Base-by-base conservation (phyloP, 768 basidiomycete species). In the Mycena venus region DNA sequence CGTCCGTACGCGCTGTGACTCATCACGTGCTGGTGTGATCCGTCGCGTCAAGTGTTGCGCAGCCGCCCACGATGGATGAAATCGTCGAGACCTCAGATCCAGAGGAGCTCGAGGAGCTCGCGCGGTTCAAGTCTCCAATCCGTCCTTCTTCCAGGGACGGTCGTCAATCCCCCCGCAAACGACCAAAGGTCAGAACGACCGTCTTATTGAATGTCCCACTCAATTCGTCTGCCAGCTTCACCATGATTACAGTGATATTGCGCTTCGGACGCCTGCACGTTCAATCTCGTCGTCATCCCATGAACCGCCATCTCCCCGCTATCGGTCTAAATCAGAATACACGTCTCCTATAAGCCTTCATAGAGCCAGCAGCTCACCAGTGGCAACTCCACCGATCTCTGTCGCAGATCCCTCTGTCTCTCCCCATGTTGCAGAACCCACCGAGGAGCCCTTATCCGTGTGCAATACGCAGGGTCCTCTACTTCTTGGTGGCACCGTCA, bases 31-130 rank as follows among this genome's bases (percentile, higher is more conserved):
- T 19, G 3, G 17, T 21, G 36, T 25, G 36, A n/a, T 23, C 4
- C 58, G 21, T 38, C 56, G 27, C 23, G 27, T 31, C n/a, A 40
- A 2, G 32, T 51, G 32, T n/a, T 23, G 9, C 6, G 42, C 34
- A 9, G 9, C 29, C 65, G 64, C 12, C 19, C 11, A 38, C 21
- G 47, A 80, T 84, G 49, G 84, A 84, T 8, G 90, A 90, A 53
- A 78, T 89, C 59, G 88, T 93, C 17, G 91, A 91, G 77, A 92
- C 92, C 21, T 93, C 92, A 5, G 92, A 93, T 75, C 81, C 84
- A 58, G 92, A 92, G 76, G 92, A 93, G 75, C 85, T 86, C 47
- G 89, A 89, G 77, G 84, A 85, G 55, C 72, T 88, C n/a, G 53
- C 70, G 17, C 74, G 68, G 77, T 8, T 9, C 71, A 81, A 25